Base-by-base conservation (phyloP, 192 early-diverging fungal species). In the Backusella macrospora region DNA sequence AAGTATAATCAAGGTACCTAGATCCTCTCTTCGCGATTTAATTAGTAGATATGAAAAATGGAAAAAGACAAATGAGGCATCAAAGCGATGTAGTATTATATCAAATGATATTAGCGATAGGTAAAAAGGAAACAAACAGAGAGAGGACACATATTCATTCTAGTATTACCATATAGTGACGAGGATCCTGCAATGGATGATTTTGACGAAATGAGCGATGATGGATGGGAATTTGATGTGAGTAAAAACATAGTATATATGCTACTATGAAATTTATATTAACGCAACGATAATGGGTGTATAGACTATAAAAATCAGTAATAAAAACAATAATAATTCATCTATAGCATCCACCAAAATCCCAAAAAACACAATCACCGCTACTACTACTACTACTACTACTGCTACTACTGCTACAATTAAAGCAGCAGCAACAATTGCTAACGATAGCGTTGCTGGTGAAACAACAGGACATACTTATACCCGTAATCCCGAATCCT, bases 21-120 rank as follows among this genome's bases (percentile, higher is more conserved):
- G 84, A 49, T 73, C 80, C 3, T 66, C 87, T 4, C 78, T 96
- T 12, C 80, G 84, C 21, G 90, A 95, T 62, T 68, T 96, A 13
- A 87, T 94, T 12, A 81, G 78, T 1, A 81, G 86, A 23, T 91
- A 90, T 72, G 85, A 90, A 14, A 66, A 83, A 42, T 93, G 90
- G 88, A 89, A 85, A 65, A 68, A 81, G 18, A 76, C 73, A 34
- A 79, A 74, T 37, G 80, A 82, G 4, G 43, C 49, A 62, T 46
- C 39, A 13, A 73, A 77, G 42, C 49, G 72, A 37, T 68, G 10
- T 18, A 74, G 73, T 38, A 75, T 75, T 15, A 59, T 69, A n/a
- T 75, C 52, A 12, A 68, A 73, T 38, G 46, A 72, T 2, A 70
- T 72, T 46, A 79, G 70, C 66, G 70, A 64, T 42, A 68, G 73